Evolutionary conservation across 129 eudicot genomes (phyloP).

Genomic region (Flaveria sonorensis): DNA sequence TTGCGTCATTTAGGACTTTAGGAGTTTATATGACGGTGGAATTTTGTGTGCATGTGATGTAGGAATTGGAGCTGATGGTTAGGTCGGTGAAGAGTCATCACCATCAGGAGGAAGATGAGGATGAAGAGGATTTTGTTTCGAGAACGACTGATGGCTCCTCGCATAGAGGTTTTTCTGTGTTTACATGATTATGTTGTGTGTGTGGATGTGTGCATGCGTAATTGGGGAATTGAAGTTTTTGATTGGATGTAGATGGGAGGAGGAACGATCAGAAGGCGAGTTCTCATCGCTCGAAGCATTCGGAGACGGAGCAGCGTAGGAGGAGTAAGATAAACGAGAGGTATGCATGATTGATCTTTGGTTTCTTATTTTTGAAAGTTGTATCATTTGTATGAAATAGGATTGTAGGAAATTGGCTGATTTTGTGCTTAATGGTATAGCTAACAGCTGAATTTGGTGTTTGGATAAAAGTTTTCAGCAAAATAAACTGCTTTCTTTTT

Average conservation of each 20-base stretch:
- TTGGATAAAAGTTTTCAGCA: not conserved
- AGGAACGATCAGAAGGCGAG: slow-evolving; percentile 52
- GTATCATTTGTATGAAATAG: not conserved
- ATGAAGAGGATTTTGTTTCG: slow-evolving; percentile 48
- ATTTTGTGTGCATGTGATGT: slow-evolving; percentile 10
- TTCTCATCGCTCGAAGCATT: slow-evolving; percentile 74
- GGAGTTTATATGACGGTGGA: not conserved
- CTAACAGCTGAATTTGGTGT: slow-evolving; percentile 3
- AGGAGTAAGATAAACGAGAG: slow-evolving; percentile 92
- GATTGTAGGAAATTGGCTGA: not conserved
- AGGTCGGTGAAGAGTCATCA: slow-evolving; percentile 42
- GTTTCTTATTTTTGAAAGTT: not conserved
- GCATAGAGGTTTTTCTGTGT: slow-evolving; percentile 32
- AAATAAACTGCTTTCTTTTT: not conserved
- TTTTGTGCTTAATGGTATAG: not conserved
- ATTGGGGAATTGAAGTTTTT: slow-evolving; percentile 14
- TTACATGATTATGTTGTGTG: not conserved
- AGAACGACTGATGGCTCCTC: slow-evolving; percentile 50
- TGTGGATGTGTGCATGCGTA: slow-evolving; percentile 25
- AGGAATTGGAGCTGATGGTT: slow-evolving; percentile 50
- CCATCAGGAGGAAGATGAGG: slow-evolving; percentile 47
- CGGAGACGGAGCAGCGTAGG: slow-evolving; percentile 93
- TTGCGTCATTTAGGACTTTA: slow-evolving; percentile 11
- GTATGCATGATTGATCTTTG: slow-evolving; percentile 30
- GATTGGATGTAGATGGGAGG: slow-evolving; percentile 42